Percentiles rank a stretch among this genome's conserved stretches.
These are phyloP conservation scores for Viridothelium virens DNA, from an alignment of 495 filamentous ascomycete genomes.

Conservation along the genomic window DNA sequence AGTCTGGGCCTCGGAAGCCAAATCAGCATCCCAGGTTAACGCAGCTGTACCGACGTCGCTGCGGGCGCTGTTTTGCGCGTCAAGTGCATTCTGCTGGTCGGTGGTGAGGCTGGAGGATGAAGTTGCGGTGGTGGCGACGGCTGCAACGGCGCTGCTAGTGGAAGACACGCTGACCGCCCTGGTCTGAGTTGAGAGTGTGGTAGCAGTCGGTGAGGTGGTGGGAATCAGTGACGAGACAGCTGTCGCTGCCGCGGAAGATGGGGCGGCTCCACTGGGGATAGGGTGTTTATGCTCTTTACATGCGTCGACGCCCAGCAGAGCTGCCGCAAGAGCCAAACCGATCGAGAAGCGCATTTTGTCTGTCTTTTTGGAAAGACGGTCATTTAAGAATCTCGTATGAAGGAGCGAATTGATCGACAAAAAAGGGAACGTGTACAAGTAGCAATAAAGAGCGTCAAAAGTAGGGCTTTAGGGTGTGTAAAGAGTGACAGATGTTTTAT, in stretches of 20 bases:
- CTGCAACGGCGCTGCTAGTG: background rate
- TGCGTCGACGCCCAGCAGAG: background rate
- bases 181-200: background rate
- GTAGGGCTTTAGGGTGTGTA: background rate
- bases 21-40: constrained; percentile 32
- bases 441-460: background rate
- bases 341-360: background rate
- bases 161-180: background rate
- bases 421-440: background rate
- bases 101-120: background rate
- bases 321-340: background rate
- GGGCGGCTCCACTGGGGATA: background rate
- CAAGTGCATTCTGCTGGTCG: constrained; percentile 18
- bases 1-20: constrained; percentile 30
- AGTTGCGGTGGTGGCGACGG: background rate
- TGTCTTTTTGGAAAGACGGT: background rate
- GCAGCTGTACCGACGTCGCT: constrained; percentile 19
- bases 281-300: background rate
- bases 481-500: background rate
- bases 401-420: background rate
- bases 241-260: background rate
- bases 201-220: background rate
- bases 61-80: constrained; percentile 31
- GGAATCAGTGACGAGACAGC: background rate
- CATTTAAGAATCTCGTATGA: background rate